Conservation (phyloP, 768 basidiomycete genomes). For the Mycena alexandri region DNA sequence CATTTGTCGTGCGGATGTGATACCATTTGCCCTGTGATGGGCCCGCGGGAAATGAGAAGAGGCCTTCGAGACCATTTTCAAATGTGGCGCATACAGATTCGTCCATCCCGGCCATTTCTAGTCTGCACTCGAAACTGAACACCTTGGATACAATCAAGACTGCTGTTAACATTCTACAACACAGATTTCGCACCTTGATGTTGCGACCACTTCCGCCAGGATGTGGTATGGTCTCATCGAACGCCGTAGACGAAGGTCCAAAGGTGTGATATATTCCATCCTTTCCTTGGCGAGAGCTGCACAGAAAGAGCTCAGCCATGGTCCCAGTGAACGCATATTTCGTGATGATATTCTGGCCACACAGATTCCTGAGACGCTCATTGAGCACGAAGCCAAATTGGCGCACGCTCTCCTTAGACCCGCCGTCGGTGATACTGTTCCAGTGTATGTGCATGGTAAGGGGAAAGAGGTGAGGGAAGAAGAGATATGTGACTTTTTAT, state of each 20-base stretch:
- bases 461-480: no score
- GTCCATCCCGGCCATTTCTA: not conserved
- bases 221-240: not conserved
- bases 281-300: not conserved
- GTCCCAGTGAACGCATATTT: constrained; percentile 12
- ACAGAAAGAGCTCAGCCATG: constrained; percentile 8
- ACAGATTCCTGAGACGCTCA: not conserved
- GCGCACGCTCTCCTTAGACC: not conserved
- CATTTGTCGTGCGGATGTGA: not conserved
- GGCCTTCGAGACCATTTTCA: not conserved
- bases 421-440: no score
- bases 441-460: no score
- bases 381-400: constrained; percentile 22
- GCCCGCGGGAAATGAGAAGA: not conserved
- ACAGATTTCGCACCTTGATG: not conserved
- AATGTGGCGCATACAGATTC: constrained; percentile 1
- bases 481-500: no score
- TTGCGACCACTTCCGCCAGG: not conserved
- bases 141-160: not conserved
- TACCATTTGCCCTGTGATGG: not conserved
- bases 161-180: no score
- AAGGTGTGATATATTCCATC: not conserved
- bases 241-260: not conserved
- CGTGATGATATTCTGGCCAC: not conserved
- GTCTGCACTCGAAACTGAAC: not conserved